Conservation (phyloP, 768 basidiomycete genomes). For the Xerocomellus amylosporus region DNA sequence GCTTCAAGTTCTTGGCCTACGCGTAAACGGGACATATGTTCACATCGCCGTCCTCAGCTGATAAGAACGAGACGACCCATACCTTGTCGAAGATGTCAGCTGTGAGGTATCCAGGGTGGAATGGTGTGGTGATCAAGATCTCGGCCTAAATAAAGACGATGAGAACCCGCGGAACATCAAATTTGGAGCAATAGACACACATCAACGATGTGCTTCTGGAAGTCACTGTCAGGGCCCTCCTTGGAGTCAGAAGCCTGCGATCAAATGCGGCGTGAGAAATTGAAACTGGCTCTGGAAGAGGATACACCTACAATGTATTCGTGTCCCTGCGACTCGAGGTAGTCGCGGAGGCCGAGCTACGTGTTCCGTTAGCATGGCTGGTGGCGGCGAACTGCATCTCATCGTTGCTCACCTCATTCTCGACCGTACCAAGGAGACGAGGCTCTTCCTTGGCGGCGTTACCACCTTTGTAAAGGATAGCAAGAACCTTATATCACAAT, state of each 20-base stretch:
- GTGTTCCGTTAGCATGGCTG: not conserved
- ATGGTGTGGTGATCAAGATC: conserved; percentile 79
- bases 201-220: conserved; percentile 80
- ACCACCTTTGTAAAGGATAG: conserved; percentile 70
- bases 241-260: conserved; percentile 73
- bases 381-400: not conserved
- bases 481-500: conserved; percentile 52
- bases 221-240: conserved; percentile 76
- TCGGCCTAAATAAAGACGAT: conserved; percentile 51
- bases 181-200: conserved; percentile 40
- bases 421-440: conserved; percentile 74
- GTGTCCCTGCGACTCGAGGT: conserved; percentile 70
- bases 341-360: conserved; percentile 70
- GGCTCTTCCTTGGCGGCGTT: conserved; percentile 65
- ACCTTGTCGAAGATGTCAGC: conserved; percentile 69
- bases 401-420: conserved; percentile 58
- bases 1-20: conserved; percentile 83
- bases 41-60: conserved; percentile 1
- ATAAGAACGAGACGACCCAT: conserved; percentile 7
- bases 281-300: not conserved
- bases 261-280: conserved; percentile 4
- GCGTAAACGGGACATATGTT: conserved; percentile 1
- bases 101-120: conserved; percentile 85
- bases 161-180: conserved; percentile 9
- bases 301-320: conserved; percentile 57